phyloP scores from a whole-genome alignment of 495 filamentous ascomycete genomes.

The Talaromyces adpressus region DNA sequence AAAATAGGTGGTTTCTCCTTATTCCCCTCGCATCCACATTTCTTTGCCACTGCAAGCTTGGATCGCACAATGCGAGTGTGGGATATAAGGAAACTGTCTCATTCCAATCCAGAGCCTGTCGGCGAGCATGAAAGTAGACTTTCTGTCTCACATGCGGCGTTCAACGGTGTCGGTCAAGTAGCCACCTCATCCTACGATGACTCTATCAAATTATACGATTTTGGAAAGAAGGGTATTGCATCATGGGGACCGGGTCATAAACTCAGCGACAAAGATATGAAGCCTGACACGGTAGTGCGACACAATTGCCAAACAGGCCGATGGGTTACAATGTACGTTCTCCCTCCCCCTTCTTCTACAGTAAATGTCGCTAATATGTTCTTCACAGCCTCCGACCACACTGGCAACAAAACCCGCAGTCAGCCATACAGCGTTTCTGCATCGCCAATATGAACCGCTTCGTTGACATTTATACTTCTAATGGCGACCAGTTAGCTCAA shows the following conservation, averaged over 20 bases:
- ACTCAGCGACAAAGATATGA: conserved; percentile 54
- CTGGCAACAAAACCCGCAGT: conserved; percentile 76
- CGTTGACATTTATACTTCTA: conserved; percentile 75
- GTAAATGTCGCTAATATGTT: conserved; percentile 15
- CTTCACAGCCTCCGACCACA: conserved; percentile 74
- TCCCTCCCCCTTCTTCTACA: conserved; percentile 4
- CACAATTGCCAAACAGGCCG: conserved; percentile 97
- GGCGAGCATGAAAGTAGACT: conserved; percentile 76
- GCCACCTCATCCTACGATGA: conserved; percentile 94
- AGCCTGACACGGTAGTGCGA: conserved; percentile 57
- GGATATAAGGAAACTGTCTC: conserved; percentile 78
- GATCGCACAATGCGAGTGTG: conserved; percentile 87
- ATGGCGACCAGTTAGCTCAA: conserved; percentile 86
- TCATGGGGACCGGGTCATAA: conserved; percentile 57
- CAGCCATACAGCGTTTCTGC: conserved; percentile 75
- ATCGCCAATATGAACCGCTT: conserved; percentile 99
- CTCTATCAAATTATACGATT: conserved; percentile 84
- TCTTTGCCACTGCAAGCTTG: conserved; percentile 84
- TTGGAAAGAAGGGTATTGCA: conserved; percentile 49
- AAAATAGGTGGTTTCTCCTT: conserved; percentile 94
- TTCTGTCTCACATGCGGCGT: conserved; percentile 86
- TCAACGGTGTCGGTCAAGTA: conserved; percentile 72
- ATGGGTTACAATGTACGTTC: conserved; percentile 64
- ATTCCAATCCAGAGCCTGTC: conserved; percentile 55
- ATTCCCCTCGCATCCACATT: conserved; percentile 68